Conservation (phyloP, 2,329 filamentous ascomycete species). For the Penicillium janthinellum region DNA sequence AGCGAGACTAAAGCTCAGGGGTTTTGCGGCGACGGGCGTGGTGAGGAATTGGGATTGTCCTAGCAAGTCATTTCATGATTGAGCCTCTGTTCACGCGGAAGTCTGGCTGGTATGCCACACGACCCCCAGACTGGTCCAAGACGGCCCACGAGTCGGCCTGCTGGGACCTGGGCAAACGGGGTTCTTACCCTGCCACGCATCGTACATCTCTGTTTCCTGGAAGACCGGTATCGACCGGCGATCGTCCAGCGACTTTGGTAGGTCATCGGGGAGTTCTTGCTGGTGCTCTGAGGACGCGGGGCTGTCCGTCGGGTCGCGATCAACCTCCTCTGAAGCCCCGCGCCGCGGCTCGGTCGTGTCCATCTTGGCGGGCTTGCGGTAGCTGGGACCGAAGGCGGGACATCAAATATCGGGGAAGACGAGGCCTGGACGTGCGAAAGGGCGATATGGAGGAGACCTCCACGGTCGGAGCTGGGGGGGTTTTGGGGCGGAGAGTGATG, state of each 20-base stretch:
- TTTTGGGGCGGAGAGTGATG: conserved; percentile 13
- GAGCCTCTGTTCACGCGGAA: conserved; percentile 3
- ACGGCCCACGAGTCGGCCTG: background rate
- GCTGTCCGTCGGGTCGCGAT: conserved; percentile 26
- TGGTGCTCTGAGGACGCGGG: conserved; percentile 25
- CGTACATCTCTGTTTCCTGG: conserved; percentile 94
- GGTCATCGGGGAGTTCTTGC: conserved; percentile 70
- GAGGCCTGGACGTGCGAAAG: conserved; percentile 25
- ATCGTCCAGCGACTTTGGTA: conserved; percentile 91
- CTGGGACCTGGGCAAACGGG: conserved; percentile 2
- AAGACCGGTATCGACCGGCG: conserved; percentile 68
- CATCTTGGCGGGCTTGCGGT: conserved; percentile 34
- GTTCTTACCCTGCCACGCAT: conserved; percentile 89
- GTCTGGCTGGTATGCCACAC: conserved; percentile 2
- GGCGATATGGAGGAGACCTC: conserved; percentile 13
- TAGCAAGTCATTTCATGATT: conserved; percentile 42
- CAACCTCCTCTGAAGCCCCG: conserved; percentile 35
- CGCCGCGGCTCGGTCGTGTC: conserved; percentile 36
- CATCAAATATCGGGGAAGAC: conserved; percentile 21
- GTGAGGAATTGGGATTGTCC: conserved; percentile 96
- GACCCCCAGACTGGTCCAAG: background rate
- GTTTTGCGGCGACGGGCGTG: conserved; percentile 79
- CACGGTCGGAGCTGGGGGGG: conserved; percentile 10
- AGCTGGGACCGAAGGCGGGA: conserved; percentile 17
- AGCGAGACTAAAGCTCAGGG: conserved; percentile 81